Evolutionary conservation across 768 basidiomycete genomes (phyloP).

Genomic region (Cystofilobasidium ferigula): DNA sequence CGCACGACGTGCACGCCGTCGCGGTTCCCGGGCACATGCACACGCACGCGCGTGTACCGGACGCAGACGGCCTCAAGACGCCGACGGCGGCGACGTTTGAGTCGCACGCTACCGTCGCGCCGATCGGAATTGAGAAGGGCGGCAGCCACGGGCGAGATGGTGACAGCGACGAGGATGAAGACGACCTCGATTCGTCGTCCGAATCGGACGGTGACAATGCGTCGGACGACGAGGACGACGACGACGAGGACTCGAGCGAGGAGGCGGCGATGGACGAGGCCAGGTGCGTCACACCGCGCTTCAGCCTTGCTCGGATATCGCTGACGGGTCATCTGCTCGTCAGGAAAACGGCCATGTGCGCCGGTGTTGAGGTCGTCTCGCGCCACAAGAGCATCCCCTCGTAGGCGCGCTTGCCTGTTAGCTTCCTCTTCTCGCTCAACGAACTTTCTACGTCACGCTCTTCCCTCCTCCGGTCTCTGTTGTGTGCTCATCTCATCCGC

Average conservation of each 20-base stretch:
- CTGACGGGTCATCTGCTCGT: neutral
- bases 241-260: neutral
- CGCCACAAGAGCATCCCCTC: conserved; percentile 21
- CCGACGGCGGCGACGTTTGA: neutral
- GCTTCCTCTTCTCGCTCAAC: no score
- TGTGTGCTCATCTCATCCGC: no score
- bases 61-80: neutral
- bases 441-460: no score
- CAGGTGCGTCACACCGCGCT: neutral
- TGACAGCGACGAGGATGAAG: neutral
- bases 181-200: neutral
- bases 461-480: neutral
- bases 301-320: no score
- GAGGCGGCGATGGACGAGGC: conserved; percentile 22
- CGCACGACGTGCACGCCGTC: neutral
- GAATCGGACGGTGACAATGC: neutral
- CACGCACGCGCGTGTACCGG: neutral
- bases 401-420: no score
- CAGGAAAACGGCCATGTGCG: conserved; percentile 21
- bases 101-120: neutral
- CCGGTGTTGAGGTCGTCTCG: conserved; percentile 22
- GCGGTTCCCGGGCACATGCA: neutral
- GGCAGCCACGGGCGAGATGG: neutral
- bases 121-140: conserved; percentile 1
- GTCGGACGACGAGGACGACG: conserved; percentile 5